Evolutionary conservation across 805 yeast species (phyloP), one percentile per base, ranked within the genome.

Genomic region (Saccharomyces mikatae): DNA sequence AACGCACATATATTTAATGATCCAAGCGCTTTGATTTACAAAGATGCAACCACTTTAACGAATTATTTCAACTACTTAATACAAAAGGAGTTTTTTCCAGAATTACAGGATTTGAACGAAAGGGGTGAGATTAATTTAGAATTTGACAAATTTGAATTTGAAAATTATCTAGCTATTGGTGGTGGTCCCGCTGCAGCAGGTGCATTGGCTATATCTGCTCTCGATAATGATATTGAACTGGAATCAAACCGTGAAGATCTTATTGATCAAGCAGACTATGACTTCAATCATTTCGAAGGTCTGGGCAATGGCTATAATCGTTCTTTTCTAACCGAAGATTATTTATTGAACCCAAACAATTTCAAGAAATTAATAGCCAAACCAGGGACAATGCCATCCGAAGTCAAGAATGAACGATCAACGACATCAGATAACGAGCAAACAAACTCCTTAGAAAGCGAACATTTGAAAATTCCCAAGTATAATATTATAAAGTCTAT

Each of bases 1-100:
- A 94, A 94, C 70, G 96, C 97, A 1, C 82, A 82, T 64, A 68
- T 77, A 1, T 92, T 83, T 70, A 92, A 91, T 68, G 86, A 83
- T 56, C 86, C 86, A 52, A 81, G 80, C 1, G 81, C 94, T 52
- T 76, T 81, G 52, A 83, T 91, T 46, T 82, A 83, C 64, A 80
- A 80, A 56, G 95, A 89, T 70, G 85, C 97, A 0, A 71, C 68
- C 41, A 77, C 79, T 47, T 75, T 94, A 52, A 76, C 80, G 56
- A 76, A 75, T 30, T 76, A 76, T 56, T 82, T 86, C 59, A 72
- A 74, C 41, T 72, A 65, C 46, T 31, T 68, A 31, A 60, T 68
- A 22, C 59, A 62, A 24, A 52, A 58, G 17, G 54, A 59, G 10
- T 63, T 70, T 31, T 63, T 68, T 56, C 64, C 63, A 3, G 65